Evolutionary conservation across 805 yeast genomes (phyloP).

Genomic region (Candida berthetii): DNA sequence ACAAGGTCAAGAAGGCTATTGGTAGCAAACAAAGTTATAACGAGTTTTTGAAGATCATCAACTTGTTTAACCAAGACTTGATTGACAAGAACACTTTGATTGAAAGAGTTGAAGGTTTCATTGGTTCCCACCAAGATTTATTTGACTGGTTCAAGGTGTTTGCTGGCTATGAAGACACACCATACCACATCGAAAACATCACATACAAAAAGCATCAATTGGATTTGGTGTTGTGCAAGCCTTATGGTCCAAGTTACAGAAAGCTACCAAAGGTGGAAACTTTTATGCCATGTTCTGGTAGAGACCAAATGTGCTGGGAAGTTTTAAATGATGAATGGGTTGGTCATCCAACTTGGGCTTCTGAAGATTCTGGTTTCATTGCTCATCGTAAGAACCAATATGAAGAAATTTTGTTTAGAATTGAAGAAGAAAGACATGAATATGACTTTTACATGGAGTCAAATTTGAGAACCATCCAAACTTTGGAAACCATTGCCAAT

Average conservation of each 20-base stretch:
- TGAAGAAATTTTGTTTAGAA: constrained; percentile 90
- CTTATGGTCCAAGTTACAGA: constrained; percentile 94
- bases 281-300: constrained; percentile 94
- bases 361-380: constrained; percentile 97
- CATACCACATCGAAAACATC: constrained; percentile 83
- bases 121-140: constrained; percentile 76
- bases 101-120: constrained; percentile 76
- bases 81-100: constrained; percentile 79
- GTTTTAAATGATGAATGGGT: constrained; percentile 99
- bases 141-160: constrained; percentile 88
- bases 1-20: constrained; percentile 81
- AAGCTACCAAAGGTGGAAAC: constrained; percentile 90
- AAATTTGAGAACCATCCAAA: constrained; percentile 90
- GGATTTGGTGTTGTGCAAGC: constrained; percentile 85
- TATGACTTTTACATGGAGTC: constrained; percentile 96
- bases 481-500: constrained; percentile 90
- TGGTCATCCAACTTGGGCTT: constrained; percentile 99
- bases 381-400: constrained; percentile 99
- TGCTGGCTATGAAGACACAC: constrained; percentile 83
- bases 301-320: constrained; percentile 99
- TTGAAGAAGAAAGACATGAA: constrained; percentile 97
- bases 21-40: constrained; percentile 87
- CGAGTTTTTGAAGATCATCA: constrained; percentile 85
- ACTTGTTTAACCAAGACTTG: constrained; percentile 84
- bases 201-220: constrained; percentile 83